Conservation (phyloP, 768 basidiomycete species). For the Agrocybe chaxingu region DNA sequence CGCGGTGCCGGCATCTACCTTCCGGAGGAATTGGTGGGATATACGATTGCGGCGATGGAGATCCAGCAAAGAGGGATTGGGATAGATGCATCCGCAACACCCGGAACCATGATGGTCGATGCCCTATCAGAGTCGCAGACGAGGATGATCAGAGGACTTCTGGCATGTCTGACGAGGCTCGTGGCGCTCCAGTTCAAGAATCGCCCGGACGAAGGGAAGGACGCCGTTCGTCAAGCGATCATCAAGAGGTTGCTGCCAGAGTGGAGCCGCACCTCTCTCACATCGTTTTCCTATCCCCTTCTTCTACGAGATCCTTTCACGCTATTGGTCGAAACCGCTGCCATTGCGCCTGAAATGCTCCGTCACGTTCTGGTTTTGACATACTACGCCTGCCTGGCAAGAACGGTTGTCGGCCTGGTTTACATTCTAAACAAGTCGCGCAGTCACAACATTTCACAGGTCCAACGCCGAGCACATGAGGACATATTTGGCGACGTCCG, state of each 20-base stretch:
- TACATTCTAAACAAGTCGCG: constrained; percentile 75
- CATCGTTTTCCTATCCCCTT: constrained; percentile 80
- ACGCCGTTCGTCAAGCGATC: constrained; percentile 78
- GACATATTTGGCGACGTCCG: constrained; percentile 81
- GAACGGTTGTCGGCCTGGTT: constrained; percentile 83
- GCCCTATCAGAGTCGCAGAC: constrained; percentile 74
- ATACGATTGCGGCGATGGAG: constrained; percentile 83
- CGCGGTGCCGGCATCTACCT: constrained; percentile 86
- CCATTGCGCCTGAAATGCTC: constrained; percentile 86
- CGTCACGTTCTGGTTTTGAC: constrained; percentile 84
- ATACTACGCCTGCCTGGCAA: constrained; percentile 88
- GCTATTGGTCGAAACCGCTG: constrained; percentile 85
- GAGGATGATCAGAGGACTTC: constrained; percentile 73
- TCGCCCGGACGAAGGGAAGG: constrained; percentile 69
- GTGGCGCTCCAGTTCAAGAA: constrained; percentile 67
- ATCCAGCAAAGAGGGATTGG: constrained; percentile 71
- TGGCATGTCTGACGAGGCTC: constrained; percentile 66
- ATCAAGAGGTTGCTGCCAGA: constrained; percentile 89
- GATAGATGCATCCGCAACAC: constrained; percentile 21
- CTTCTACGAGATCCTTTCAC: constrained; percentile 89
- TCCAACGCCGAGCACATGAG: constrained; percentile 50
- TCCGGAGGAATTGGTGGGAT: constrained; percentile 87
- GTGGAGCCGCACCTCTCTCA: constrained; percentile 85
- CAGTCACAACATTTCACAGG: constrained; percentile 44
- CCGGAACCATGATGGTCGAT: constrained; percentile 54